phyloP scores from a whole-genome alignment of 768 basidiomycete genomes.

The Phallus indusiatus region DNA sequence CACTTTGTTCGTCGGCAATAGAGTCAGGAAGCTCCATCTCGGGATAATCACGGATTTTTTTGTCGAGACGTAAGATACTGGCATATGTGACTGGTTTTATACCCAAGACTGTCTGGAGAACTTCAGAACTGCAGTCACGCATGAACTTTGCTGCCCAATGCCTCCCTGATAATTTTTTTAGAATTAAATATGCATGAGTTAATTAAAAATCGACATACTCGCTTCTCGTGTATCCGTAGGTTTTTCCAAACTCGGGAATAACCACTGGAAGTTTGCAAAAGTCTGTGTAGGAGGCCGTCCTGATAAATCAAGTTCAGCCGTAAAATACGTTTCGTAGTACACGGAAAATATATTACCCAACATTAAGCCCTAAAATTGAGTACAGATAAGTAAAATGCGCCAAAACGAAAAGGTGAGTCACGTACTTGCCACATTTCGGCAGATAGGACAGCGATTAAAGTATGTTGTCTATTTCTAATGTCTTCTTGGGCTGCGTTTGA shows the following conservation, averaged over 20 bases:
- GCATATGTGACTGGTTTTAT: not conserved
- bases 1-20: not conserved
- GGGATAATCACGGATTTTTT: not conserved
- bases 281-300: constrained; percentile 1
- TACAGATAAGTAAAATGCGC: not conserved
- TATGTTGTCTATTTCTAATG: not conserved
- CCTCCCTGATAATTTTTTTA: not conserved
- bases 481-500: not conserved
- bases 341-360: not conserved
- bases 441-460: constrained; percentile 1
- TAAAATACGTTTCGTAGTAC: not conserved
- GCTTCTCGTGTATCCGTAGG: not conserved
- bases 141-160: constrained; percentile 3
- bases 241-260: not conserved
- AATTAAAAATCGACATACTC: not conserved
- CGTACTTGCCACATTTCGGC: constrained; percentile 5
- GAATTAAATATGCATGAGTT: not conserved
- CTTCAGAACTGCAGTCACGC: not conserved
- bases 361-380: not conserved
- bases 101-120: not conserved
- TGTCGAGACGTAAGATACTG: constrained; percentile 1
- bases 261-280: not conserved
- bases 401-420: not conserved
- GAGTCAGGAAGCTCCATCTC: not conserved
- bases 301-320: not conserved